Evolutionary conservation across 2,329 filamentous ascomycete genomes (phyloP).

Genomic region (Penicillium aurantiogriseum): DNA sequence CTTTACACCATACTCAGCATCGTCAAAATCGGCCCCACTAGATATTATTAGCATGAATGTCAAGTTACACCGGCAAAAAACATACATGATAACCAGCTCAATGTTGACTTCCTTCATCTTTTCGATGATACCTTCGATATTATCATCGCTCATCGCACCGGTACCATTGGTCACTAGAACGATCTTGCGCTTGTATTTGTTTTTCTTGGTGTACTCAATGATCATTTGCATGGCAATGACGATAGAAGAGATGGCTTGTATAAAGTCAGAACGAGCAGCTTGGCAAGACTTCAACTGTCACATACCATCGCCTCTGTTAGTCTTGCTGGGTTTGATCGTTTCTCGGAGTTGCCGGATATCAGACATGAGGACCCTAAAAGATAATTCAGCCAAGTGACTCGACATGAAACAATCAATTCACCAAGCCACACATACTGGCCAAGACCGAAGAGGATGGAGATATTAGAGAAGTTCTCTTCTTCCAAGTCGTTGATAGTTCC

Average conservation of each 20-base stretch:
- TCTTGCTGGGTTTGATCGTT: conserved; percentile 65
- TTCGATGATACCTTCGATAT: conserved; percentile 64
- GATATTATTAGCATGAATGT: conserved; percentile 24
- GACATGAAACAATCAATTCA: conserved; percentile 31
- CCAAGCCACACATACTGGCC: conserved; percentile 57
- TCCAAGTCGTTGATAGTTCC: conserved; percentile 68
- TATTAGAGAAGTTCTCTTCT: conserved; percentile 72
- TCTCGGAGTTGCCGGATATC: conserved; percentile 65
- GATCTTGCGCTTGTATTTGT: conserved; percentile 78
- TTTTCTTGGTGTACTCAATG: conserved; percentile 69
- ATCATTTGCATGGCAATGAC: conserved; percentile 89
- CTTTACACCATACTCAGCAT: conserved; percentile 83
- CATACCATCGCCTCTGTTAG: conserved; percentile 69
- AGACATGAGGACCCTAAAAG: conserved; percentile 60
- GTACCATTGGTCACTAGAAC: conserved; percentile 81
- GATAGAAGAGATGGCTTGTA: conserved; percentile 70
- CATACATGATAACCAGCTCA: conserved; percentile 74
- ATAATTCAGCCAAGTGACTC: conserved; percentile 7
- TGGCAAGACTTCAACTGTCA: background rate
- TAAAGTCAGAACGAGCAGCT: conserved; percentile 14
- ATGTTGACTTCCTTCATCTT: conserved; percentile 77
- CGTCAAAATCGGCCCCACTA: conserved; percentile 91
- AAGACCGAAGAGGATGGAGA: conserved; percentile 66
- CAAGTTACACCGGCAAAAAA: conserved; percentile 16
- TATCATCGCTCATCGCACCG: conserved; percentile 69